Evolutionary conservation across 331 rosid species (phyloP), one percentile per base, ranked within the genome.

Genomic region (Quercus phellos): DNA sequence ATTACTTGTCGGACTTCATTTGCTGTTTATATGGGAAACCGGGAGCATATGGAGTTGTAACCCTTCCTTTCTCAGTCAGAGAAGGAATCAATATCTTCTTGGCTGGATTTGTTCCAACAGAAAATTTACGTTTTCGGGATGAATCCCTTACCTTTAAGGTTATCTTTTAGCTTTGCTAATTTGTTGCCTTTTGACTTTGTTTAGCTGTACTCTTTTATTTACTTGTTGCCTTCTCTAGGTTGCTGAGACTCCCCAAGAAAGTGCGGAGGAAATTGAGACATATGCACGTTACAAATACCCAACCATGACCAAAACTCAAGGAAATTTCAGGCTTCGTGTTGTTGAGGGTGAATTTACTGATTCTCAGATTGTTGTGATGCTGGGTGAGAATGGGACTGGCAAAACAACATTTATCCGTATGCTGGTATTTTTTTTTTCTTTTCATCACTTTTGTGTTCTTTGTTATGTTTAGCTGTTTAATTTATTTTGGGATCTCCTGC

Each of bases 171-270:
- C 38, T 54, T 26, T 54, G 7, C 26, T 13, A 22, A 46, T 78
- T 76, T 68, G 35, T 51, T 78, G 58, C 73, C 74, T 22, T 29
- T 26, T 24, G 75, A 12, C 53, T 46, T 46, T 51, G 26, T 79
- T 24, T 69, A 55, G 26, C 38, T 79, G 10, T 61, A 61, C 70
- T 51, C 35, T 17, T 12, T 50, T 11, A 73, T 51, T 80, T 27
- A 29, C 46, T 66, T 66, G 3, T 84, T 85, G 71, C 26, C 43
- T 80, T 76, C 80, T 87, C 64, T 83, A 94, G 99, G 99, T 92
- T 78, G 99, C 98, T 58, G 99, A 94, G 94, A 92, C 99, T 78
- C 99, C 97, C 34, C 98, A 94, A 79, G 99, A 94, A 83, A 92
- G 80, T 78, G 92, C 91, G 0, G 98, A 94, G 87, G 99, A 94